Percentiles rank a stretch among this genome's conserved stretches.
Conservation (phyloP, 2,329 filamentous ascomycete genomes). For the Alternaria sp. region DNA sequence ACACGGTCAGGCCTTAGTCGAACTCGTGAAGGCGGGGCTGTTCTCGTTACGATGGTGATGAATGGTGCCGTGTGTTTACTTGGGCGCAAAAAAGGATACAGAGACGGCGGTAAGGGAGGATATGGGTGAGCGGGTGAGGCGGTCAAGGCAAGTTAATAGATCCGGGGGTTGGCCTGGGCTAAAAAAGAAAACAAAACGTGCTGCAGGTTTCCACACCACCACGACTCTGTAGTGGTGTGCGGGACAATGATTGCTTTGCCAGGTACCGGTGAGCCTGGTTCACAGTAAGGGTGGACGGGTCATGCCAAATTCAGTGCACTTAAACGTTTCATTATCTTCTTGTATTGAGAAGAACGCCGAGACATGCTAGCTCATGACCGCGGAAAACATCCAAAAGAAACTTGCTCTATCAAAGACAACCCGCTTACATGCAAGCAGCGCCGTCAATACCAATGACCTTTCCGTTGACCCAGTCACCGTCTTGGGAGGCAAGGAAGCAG, state of each 20-base stretch:
- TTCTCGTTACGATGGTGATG: background rate
- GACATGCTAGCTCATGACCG: constrained; percentile 17
- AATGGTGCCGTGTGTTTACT: background rate
- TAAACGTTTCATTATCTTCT: constrained; percentile 13
- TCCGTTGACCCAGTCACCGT: constrained; percentile 65
- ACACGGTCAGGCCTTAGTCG: constrained; percentile 1
- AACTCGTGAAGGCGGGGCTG: constrained; percentile 6
- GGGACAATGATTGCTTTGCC: constrained; percentile 1
- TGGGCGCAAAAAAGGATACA: background rate
- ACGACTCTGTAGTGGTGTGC: background rate
- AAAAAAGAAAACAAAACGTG: background rate
- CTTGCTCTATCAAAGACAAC: constrained; percentile 7
- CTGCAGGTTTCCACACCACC: constrained; percentile 3
- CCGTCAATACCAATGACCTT: constrained; percentile 62
- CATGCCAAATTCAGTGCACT: background rate
- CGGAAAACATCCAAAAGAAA: constrained; percentile 9
- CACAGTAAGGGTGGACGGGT: background rate
- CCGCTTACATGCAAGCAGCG: constrained; percentile 54
- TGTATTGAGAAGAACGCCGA: constrained; percentile 17
- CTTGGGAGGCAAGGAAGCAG: constrained; percentile 66
- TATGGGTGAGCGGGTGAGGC: background rate
- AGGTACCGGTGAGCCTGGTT: background rate
- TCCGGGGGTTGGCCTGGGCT: background rate
- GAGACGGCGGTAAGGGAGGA: background rate
- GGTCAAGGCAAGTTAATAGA: constrained; percentile 7